These are phyloP conservation scores for Fraxinus albicans DNA, from an alignment of 305 asterid genomes.

Conservation along the genomic window DNA sequence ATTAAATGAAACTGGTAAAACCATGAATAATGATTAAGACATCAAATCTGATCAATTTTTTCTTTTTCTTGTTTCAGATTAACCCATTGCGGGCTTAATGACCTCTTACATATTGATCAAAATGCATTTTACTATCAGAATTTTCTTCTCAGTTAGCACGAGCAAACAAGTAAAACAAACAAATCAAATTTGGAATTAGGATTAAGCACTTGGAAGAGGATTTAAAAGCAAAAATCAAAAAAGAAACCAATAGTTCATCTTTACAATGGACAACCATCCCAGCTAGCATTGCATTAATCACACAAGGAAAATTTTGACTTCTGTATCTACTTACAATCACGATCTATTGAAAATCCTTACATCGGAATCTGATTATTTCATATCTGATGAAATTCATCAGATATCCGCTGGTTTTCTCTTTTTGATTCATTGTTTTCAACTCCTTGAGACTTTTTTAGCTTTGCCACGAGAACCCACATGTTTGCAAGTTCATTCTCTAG, in stretches of 20 bases:
- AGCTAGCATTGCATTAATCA: not conserved
- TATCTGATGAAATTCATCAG: constrained; percentile 32
- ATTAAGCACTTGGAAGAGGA: not conserved
- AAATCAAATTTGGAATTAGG: not conserved
- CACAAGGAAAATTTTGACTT: not conserved
- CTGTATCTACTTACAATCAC: not conserved
- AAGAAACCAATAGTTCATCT: not conserved
- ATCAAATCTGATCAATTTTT: not conserved
- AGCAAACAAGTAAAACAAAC: not conserved
- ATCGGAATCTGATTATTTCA: constrained; percentile 19
- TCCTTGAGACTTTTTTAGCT: constrained; percentile 73
- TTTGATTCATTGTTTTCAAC: constrained; percentile 50
- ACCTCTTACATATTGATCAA: not conserved
- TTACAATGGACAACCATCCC: not conserved
- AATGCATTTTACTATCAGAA: not conserved
- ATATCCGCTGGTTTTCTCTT: constrained; percentile 27
- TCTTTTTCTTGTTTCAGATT: not conserved
- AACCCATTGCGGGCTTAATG: not conserved
- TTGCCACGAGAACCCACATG: constrained; percentile 94
- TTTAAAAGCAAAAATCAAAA: not conserved
- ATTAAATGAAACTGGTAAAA: too few species aligned
- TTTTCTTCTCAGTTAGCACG: too few species aligned
- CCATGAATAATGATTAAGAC: not conserved
- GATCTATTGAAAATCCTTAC: constrained; percentile 1
- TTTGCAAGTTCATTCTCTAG: constrained; percentile 98